Evolutionary conservation across 2,329 filamentous ascomycete genomes (phyloP), one percentile per base, ranked within the genome.

Genomic region (Colletotrichum agaves): DNA sequence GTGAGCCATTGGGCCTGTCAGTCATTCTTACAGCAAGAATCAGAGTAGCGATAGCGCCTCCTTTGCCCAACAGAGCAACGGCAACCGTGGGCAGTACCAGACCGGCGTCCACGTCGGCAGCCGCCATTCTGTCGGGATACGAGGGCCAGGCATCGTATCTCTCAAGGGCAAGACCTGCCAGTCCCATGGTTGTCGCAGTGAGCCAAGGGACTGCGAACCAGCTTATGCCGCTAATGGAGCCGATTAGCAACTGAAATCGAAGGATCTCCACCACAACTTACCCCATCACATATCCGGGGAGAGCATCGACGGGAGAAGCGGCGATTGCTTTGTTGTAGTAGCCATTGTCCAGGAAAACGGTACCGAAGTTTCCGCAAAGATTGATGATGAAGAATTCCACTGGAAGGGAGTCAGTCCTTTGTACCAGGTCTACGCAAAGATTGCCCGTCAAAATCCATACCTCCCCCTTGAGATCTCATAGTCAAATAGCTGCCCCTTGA

Each of bases 161-260:
- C 77, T 97, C 93, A 1, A 97, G 85, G 0, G 93, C 92, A 7
- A 97, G 83, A 3, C 92, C 93, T 1, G 92, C 87, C 6, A 97
- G 85, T 35, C 94, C 94, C 89, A 97, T 92, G 1, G 94, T 97
- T 0, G 93, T 97, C 1, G 94, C 93, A 2, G 90, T 92, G 10
- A 97, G 84, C 92, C 93, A 97, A 0, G 94, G 94, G 59, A 98
- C 97, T 1, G 94, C 94, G 73, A 97, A 97, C 94, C 94, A 97
- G 56, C 88, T 90, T 1, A 97, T 85, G 21, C 94, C 94, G 5
- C 68, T 70, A 4, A 4, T 2, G 15, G 15, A 5, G 1, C 5
- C 2, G 21, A 15, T 70, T 19, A 70, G 60, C 4, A 17, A 27
- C 13, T 1, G 3, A 23, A 19, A 15, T 3, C 10, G 15, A 10